A percentile compares a stretch with the other conserved stretches of the same genome.
These are phyloP conservation scores for Trapa bicornis DNA, from an alignment of 345 rosid genomes.

Conservation along the genomic window DNA sequence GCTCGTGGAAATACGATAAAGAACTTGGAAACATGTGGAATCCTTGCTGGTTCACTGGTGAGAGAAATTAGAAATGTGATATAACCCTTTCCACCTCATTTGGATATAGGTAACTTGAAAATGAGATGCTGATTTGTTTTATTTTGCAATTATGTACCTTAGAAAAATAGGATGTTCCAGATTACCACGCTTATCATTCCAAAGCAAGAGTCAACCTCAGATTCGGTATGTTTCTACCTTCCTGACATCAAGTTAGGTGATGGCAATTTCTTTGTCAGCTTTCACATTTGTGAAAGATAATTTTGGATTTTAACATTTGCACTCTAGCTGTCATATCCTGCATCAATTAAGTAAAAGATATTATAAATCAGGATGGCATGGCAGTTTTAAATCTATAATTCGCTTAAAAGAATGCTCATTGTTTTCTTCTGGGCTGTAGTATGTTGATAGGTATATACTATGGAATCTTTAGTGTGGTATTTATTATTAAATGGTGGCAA, in stretches of 20 bases:
- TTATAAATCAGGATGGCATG: no score
- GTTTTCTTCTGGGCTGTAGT: background rate
- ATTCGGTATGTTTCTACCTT: constrained; percentile 39
- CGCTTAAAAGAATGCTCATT: background rate
- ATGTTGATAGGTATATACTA: no score
- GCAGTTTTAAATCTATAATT: no score
- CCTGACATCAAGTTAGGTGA: background rate
- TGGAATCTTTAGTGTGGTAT: background rate
- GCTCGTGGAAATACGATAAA: constrained; percentile 68
- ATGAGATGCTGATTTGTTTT: background rate
- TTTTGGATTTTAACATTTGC: no score
- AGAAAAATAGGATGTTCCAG: constrained; percentile 94
- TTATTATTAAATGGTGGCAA: background rate
- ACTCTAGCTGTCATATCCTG: no score
- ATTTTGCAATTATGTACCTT: constrained; percentile 8
- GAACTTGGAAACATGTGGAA: constrained; percentile 88
- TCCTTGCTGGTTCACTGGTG: constrained; percentile 92
- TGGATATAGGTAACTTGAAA: background rate
- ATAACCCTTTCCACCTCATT: background rate
- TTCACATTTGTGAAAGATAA: background rate
- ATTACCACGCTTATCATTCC: constrained; percentile 88
- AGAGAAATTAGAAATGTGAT: constrained; percentile 7
- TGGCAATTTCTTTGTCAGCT: background rate
- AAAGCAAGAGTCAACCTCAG: constrained; percentile 97
- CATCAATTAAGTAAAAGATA: no score